phyloP scores from a whole-genome alignment of 768 basidiomycete species.

The Tulasnella sp. region DNA sequence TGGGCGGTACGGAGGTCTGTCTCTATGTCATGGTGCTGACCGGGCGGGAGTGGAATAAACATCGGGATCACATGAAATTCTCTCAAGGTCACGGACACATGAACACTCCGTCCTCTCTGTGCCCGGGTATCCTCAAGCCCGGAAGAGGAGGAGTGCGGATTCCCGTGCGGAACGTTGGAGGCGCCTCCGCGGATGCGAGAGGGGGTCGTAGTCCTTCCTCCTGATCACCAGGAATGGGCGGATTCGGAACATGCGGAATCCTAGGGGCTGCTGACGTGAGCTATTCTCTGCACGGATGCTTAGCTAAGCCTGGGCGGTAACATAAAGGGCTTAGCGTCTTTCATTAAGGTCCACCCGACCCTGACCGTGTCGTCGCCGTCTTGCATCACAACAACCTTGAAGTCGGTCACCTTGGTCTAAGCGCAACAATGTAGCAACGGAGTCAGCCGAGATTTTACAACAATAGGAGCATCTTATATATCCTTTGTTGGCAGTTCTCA shows the following conservation, averaged over 20 bases:
- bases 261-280: not conserved
- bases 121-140: not conserved
- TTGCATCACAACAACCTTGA: not conserved
- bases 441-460: not conserved
- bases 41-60: not conserved
- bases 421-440: not conserved
- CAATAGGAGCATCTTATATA: not conserved
- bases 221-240: not conserved
- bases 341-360: not conserved
- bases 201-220: not conserved
- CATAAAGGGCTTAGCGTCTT: not conserved
- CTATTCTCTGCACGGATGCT: too few relatives aligned
- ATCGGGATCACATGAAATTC: conserved; percentile 8
- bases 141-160: not conserved
- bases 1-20: not conserved
- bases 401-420: not conserved
- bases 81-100: conserved; percentile 1
- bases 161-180: not conserved
- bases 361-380: not conserved
- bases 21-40: not conserved
- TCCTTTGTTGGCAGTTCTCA: not conserved
- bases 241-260: not conserved
- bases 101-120: not conserved
- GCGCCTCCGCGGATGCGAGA: not conserved
- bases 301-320: too few relatives aligned